Evolutionary conservation across 2,329 filamentous ascomycete genomes (phyloP), one percentile per base, ranked within the genome.

Genomic region (Exophiala sp.): DNA sequence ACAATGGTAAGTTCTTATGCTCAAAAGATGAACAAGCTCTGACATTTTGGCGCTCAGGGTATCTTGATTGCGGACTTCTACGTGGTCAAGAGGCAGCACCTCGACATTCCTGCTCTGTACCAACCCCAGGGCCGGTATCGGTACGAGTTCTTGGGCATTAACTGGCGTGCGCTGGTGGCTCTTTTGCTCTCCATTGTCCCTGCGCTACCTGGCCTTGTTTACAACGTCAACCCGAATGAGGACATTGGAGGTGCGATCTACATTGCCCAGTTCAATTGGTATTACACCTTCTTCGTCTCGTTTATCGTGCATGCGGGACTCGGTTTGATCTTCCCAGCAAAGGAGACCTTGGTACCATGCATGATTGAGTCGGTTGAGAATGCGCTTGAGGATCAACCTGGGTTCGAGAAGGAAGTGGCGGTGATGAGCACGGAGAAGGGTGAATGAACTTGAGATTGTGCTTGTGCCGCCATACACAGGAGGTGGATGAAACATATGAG

Each of bases 221-320:
- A 50, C 34, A 67, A 61, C 1, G 66, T 73, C 50, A 68, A 67
- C 52, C 18, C 34, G 3, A 39, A 52, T 16, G 40, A 43, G 24
- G 35, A 69, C 62, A 55, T 55, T 0, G 70, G 71, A 0, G 84
- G 84, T 0, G 69, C 74, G 0, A 66, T 71, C 35, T 77, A 79
- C 59, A 70, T 85, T 3, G 86, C 85, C 64, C 75, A 78, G 20
- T 84, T 87, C 64, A 83, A 84, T 12, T 87, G 83, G 79, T 65
- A 87, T 18, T 74, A 84, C 41, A 84, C 83, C 0, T 85, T 87
- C 58, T 69, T 77, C 8, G 72, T 68, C 0, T 81, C 80, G 4
- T 76, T 78, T 14, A 43, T 81, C 2, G 73, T 85, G 0, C 87
- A 86, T 68, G 69, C 78, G 7, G 62, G 55, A 0, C 61, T 86